These are phyloP conservation scores for Rhodotorula glutinis DNA, from an alignment of 1,284 basidiomycete species.

Conservation along the genomic window DNA sequence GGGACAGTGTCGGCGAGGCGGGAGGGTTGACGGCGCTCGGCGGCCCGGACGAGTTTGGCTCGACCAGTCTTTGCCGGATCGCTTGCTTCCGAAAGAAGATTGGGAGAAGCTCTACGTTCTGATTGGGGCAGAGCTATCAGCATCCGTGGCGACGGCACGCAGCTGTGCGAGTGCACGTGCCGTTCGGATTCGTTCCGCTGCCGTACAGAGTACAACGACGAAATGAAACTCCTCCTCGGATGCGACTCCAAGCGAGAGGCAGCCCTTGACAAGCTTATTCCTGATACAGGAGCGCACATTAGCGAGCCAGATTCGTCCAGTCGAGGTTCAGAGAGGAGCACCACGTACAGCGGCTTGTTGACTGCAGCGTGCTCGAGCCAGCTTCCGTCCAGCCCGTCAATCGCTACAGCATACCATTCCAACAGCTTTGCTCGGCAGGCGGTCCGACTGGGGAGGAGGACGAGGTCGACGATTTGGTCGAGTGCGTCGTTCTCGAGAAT, in stretches of 20 bases:
- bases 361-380: conserved; percentile 83
- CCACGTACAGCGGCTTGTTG: conserved; percentile 30
- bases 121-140: conserved; percentile 44
- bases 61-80: conserved; percentile 16
- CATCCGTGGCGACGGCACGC: conserved; percentile 55
- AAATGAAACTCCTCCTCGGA: conserved; percentile 62
- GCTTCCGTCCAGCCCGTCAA: conserved; percentile 80
- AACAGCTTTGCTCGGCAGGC: conserved; percentile 77
- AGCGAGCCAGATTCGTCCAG: background rate
- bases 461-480: conserved; percentile 75
- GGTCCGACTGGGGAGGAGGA: conserved; percentile 56
- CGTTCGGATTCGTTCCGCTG: conserved; percentile 31
- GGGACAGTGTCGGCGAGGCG: conserved; percentile 61
- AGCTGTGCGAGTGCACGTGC: conserved; percentile 3
- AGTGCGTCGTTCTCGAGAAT: conserved; percentile 85
- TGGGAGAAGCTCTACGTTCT: conserved; percentile 83
- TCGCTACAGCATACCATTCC: conserved; percentile 77
- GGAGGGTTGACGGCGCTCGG: conserved; percentile 38
- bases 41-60: conserved; percentile 4
- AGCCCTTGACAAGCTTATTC: conserved; percentile 57
- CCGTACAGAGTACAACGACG: conserved; percentile 60
- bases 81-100: conserved; percentile 90
- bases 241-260: conserved; percentile 47
- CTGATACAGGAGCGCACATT: conserved; percentile 59
- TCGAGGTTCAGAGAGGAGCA: too few relatives aligned